phyloP scores from a whole-genome alignment of 2,329 filamentous ascomycete species.

The Cordyceps tenuipes region DNA sequence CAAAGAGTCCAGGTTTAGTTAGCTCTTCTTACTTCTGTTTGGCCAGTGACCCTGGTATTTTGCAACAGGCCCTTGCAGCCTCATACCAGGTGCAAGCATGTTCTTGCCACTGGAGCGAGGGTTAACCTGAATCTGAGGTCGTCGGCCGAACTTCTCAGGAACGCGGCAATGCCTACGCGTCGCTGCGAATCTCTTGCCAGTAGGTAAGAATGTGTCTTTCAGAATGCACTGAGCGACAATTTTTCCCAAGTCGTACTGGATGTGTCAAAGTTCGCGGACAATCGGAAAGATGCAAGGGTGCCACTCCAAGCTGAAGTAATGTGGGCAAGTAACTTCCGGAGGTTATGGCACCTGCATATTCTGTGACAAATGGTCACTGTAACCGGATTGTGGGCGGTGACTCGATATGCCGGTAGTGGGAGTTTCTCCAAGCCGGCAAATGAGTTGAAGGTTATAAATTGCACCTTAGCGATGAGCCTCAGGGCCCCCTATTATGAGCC shows the following conservation, averaged over 20 bases:
- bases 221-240: not conserved
- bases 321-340: not conserved
- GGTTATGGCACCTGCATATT: not conserved
- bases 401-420: not conserved
- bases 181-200: not conserved
- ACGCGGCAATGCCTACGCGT: not conserved
- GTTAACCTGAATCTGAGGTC: not conserved
- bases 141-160: not conserved
- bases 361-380: slow-evolving; percentile 4
- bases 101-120: slow-evolving; percentile 2
- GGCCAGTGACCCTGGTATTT: not conserved
- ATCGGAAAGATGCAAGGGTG: not conserved
- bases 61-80: not conserved
- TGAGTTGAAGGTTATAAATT: not conserved
- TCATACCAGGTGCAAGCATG: not conserved
- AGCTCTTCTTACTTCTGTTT: not conserved
- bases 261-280: not conserved
- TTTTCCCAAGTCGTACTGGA: not conserved
- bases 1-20: not conserved
- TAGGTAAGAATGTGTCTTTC: not conserved
- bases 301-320: not conserved
- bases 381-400: not conserved
- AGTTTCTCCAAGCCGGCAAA: not conserved
- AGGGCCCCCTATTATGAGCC: not conserved
- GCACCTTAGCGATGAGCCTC: not conserved